Evolutionary conservation across 2,329 filamentous ascomycete genomes (phyloP), one percentile per base, ranked within the genome.

Genomic region (Aurifilum marmelostoma): DNA sequence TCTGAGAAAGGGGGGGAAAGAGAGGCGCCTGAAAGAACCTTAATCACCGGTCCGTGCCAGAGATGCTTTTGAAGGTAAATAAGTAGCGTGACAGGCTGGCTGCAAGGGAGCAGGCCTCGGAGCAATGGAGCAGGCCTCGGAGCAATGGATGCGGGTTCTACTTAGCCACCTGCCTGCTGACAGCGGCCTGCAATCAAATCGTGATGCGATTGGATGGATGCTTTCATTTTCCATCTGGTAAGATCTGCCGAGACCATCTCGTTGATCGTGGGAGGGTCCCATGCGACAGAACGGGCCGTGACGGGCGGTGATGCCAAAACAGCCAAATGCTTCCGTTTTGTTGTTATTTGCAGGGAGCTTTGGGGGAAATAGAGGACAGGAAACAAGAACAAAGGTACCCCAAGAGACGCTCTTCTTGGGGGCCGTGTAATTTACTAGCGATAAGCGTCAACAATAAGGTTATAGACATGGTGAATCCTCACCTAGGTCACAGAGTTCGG

Each of bases 401-500:
- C 43, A 47, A 47, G 52, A 29, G 14, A 29, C n/a, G 9, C n/a
- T n/a, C 34, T 34, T 34, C 52, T 56, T 29, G 29, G 3, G 8
- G n/a, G 14, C n/a, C 14, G 50, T 54, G 50, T 14, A 29, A 12
- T 16, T 27, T 16, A 29, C 50, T n/a, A 59, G 37, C 56, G 16
- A 32, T 2, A 18, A 59, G 27, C 60, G 18, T 34, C 39, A 47
- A 47, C 16, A 16, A 43, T 18, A 24, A 14, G n/a, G 29, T 16
- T 29, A n/a, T 60, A 5, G 24, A 43, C 34, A 41, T 50, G 58
- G 34, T 64, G 65, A 67, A 63, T 67, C 59, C 56, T 60, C 50
- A 47, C 56, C 41, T 29, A 34, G 59, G 68, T 67, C 64, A 54
- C 68, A 69, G 68, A 69, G 41, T 61, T 69, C 64, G 47, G 63